Base-by-base conservation (phyloP, 1,139 yeast species). In the Blastobotrys arbuscula region DNA sequence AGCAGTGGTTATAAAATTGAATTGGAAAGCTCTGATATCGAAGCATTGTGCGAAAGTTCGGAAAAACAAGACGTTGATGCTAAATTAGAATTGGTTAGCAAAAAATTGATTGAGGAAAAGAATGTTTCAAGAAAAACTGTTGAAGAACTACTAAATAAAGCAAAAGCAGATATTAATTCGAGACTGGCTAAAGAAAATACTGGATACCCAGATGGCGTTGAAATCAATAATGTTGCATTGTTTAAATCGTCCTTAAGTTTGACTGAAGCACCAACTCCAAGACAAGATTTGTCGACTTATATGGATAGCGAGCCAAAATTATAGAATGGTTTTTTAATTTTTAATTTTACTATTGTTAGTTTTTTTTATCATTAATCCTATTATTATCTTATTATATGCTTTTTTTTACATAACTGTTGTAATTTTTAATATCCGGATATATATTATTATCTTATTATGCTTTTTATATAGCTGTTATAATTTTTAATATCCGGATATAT, bases 1-100 rank as follows among this genome's bases (percentile, higher is more conserved):
- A 82, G 30, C 84, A 82, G 66, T 87, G 89, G 36, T 88, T 89
- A 12, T 79, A 84, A 77, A 65, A 67, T 55, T 77, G 87, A 59
- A 24, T 51, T 58, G 24, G 55, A 53, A 16, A 55, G 58, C 6
- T 58, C 50, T 6, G 63, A 58, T 8, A 54, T 59, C 46, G 56
- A 50, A 7, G 54, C 55, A 42, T 42, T 55, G 30, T 49, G 55
- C 9, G 54, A 44, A 12, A 47, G 52, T 18, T 54, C 57, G 15
- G 50, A 51, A 12, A 58, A 42, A 26, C 49, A 43, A 5, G 31
- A 37, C 20, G 26, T 49, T 33, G 43, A 39, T 31, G 42, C 39
- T 12, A 42, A 45, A 7, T 35, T 36, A 16, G 24, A 19, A 15
- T 35, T 35, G 34, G 42, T 39, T 34, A 42, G 37, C 18, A 18